A percentile compares a stretch with the other conserved stretches of the same genome.
Evolutionary conservation across 192 early-diverging fungal species (phyloP).

Genomic region (Entomortierella lignicola): DNA sequence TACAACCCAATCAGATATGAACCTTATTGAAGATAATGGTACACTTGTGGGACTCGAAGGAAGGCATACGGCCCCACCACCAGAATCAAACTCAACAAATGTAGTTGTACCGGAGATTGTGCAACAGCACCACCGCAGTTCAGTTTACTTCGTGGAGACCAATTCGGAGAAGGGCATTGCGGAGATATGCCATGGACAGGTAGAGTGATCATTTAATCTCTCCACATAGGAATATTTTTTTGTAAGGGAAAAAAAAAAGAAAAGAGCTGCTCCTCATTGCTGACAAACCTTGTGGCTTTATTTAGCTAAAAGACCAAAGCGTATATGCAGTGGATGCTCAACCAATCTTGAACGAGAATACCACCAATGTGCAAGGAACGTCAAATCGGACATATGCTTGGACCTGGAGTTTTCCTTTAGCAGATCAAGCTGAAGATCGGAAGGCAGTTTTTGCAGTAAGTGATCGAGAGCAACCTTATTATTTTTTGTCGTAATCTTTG

Average conservation of each 20-base stretch:
- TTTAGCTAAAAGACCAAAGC: slow-evolving; percentile 20
- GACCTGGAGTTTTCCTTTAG: slow-evolving; percentile 18
- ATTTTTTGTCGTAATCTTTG: no score
- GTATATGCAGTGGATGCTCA: slow-evolving; percentile 2
- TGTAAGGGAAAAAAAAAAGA: neutral
- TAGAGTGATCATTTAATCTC: neutral
- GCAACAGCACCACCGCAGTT: neutral
- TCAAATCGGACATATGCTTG: slow-evolving; percentile 1
- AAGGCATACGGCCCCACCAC: neutral
- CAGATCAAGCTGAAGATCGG: slow-evolving; percentile 20
- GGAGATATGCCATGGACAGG: slow-evolving; percentile 17
- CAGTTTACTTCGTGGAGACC: slow-evolving; percentile 28
- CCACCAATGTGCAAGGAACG: neutral
- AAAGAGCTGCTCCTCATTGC: neutral
- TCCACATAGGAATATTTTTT: neutral
- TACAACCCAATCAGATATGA: neutral
- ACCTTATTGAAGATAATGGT: neutral
- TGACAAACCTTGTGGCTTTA: slow-evolving; percentile 1
- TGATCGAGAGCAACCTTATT: no score
- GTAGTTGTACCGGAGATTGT: neutral
- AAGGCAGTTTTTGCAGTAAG: slow-evolving; percentile 45
- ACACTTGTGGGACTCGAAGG: neutral
- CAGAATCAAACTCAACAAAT: neutral
- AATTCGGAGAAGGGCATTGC: slow-evolving; percentile 28
- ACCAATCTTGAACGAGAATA: neutral